Evolutionary conservation across 352 stramenopile species (phyloP).

Genomic region (Phytopythium helicoides): DNA sequence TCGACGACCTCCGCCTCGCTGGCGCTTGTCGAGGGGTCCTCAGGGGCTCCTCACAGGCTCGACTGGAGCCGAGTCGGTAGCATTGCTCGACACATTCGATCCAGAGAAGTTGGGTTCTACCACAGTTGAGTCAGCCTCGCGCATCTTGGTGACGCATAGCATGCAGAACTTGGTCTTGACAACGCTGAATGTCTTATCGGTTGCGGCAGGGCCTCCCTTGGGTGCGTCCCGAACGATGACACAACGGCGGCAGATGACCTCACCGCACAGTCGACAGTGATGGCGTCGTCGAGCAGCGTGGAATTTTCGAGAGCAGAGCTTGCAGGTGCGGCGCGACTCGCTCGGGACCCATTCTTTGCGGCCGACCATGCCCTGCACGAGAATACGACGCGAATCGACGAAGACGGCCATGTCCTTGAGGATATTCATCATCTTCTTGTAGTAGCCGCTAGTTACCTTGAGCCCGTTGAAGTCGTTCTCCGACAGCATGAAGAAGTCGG

Average conservation of each 20-base stretch:
- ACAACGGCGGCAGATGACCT: constrained; percentile 77
- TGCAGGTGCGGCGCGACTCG: constrained; percentile 44
- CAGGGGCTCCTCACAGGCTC: neutral
- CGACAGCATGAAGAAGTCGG: constrained; percentile 56
- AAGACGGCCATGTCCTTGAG: constrained; percentile 58
- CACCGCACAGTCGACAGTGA: constrained; percentile 76
- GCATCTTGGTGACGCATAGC: constrained; percentile 60
- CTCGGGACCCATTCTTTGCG: constrained; percentile 51
- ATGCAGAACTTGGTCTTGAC: constrained; percentile 73
- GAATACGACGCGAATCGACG: constrained; percentile 60
- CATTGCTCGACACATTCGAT: neutral
- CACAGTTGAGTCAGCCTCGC: constrained; percentile 21
- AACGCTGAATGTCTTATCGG: constrained; percentile 43
- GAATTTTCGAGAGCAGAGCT: constrained; percentile 65
- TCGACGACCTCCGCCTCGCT: neutral
- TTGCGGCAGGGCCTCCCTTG: constrained; percentile 19
- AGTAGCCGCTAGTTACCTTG: constrained; percentile 29
- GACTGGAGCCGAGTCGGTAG: neutral
- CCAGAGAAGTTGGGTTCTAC: constrained; percentile 10
- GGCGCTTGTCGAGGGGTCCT: neutral
- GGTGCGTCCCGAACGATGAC: constrained; percentile 49
- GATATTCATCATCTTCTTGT: constrained; percentile 58
- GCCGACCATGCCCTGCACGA: constrained; percentile 43
- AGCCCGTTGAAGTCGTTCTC: constrained; percentile 51
- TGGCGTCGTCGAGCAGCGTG: constrained; percentile 59